These are phyloP conservation scores for Cutaneotrichosporon cutaneum DNA, from an alignment of 1,284 basidiomycete species.

Conservation along the genomic window DNA sequence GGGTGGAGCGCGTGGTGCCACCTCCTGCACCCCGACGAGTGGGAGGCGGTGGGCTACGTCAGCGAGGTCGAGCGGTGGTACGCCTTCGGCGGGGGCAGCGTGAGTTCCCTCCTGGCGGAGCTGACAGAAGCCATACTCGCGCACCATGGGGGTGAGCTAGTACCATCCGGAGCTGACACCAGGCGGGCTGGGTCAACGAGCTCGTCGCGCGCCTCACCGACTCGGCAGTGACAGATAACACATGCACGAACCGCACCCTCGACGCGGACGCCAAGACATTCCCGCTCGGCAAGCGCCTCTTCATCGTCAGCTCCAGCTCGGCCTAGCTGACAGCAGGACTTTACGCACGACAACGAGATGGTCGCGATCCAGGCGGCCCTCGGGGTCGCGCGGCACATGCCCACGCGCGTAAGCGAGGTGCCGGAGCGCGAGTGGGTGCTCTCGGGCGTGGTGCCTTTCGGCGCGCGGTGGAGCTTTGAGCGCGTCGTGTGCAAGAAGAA, in stretches of 20 bases:
- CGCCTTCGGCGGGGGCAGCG: conserved; percentile 59
- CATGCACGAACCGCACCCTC: conserved; percentile 76
- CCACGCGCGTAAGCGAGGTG: neutral
- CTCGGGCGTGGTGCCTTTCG: conserved; percentile 41
- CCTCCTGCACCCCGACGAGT: conserved; percentile 63
- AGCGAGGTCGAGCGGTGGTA: conserved; percentile 77
- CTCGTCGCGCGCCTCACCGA: conserved; percentile 73
- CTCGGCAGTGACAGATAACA: conserved; percentile 63
- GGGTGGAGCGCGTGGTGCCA: conserved; percentile 66
- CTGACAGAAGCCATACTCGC: conserved; percentile 35
- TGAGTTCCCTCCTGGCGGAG: conserved; percentile 47
- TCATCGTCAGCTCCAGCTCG: conserved; percentile 35
- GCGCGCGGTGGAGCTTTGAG: conserved; percentile 43
- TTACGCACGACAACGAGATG: conserved; percentile 79
- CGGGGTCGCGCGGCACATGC: conserved; percentile 56
- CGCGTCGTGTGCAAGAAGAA: conserved; percentile 39
- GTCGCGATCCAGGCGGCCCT: conserved; percentile 71
- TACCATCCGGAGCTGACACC: neutral
- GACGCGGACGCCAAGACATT: conserved; percentile 66
- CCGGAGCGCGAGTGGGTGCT: neutral
- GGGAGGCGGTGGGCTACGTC: conserved; percentile 65
- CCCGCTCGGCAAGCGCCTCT: conserved; percentile 56
- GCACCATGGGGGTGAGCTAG: conserved; percentile 27
- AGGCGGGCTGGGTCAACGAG: conserved; percentile 77
- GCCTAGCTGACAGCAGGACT: conserved; percentile 56